A percentile compares a stretch with the other conserved stretches of the same genome.
phyloP scores from a whole-genome alignment of 352 stramenopile genomes.

The Hyaloperonospora brassicae region DNA sequence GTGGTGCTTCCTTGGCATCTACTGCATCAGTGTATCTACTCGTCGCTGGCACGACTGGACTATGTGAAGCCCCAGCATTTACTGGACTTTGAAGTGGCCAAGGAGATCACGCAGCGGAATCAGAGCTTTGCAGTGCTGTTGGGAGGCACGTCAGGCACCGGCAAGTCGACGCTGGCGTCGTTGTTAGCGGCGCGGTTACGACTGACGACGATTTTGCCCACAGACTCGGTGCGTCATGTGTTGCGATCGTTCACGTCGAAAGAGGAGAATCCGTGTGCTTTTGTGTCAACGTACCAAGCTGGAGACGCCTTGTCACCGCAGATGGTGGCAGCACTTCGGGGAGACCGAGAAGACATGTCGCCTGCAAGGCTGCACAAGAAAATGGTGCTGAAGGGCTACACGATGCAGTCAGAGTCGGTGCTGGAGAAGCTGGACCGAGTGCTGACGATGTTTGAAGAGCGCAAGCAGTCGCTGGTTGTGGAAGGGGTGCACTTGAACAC shows the following conservation, averaged over 20 bases:
- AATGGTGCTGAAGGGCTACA: slow-evolving; percentile 75
- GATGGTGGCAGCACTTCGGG: slow-evolving; percentile 43
- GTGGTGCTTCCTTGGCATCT: slow-evolving; percentile 57
- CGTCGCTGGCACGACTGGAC: slow-evolving; percentile 62
- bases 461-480: slow-evolving; percentile 77
- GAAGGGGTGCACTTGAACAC: slow-evolving; percentile 83
- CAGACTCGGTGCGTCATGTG: slow-evolving; percentile 80
- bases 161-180: slow-evolving; percentile 80
- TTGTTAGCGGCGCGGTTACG: slow-evolving; percentile 64
- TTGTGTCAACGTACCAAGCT: slow-evolving; percentile 85
- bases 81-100: slow-evolving; percentile 76
- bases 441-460: slow-evolving; percentile 79
- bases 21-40: slow-evolving; percentile 78
- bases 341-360: slow-evolving; percentile 45
- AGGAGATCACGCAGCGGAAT: slow-evolving; percentile 81
- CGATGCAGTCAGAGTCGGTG: slow-evolving; percentile 72
- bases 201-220: slow-evolving; percentile 78
- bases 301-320: slow-evolving; percentile 54
- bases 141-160: slow-evolving; percentile 78
- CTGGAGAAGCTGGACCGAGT: slow-evolving; percentile 79
- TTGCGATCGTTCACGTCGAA: slow-evolving; percentile 75
- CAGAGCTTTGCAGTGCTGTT: slow-evolving; percentile 82
- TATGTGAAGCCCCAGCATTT: slow-evolving; percentile 83
- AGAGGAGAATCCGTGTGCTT: slow-evolving; percentile 69
- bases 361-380: slow-evolving; percentile 70